Evolutionary conservation across 2,329 filamentous ascomycete genomes (phyloP), one percentile per base, ranked within the genome.

Genomic region (Sporothrix mexicana): DNA sequence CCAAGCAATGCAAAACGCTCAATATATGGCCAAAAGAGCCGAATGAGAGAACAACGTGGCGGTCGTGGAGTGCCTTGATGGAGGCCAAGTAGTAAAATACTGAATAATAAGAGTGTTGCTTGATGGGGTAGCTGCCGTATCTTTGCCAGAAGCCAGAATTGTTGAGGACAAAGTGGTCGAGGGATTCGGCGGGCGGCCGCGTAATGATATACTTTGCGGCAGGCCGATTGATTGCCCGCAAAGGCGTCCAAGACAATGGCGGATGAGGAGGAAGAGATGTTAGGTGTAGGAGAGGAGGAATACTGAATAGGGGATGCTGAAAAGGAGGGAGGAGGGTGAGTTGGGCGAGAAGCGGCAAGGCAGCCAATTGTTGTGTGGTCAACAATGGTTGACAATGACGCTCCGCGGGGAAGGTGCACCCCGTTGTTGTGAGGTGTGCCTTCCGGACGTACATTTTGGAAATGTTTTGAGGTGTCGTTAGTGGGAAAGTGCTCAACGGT

Each of bases 71-170:
- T 1, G 61, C 41, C 12, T 25, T 9, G 41, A 23, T 47, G 20
- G 12, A 47, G n/a, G 61, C 13, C 23, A 62, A 62, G 55, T 43
- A 10, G 41, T 49, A 66, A 66, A 30, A 71, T 71, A 71, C 69
- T 71, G n/a, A 55, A 66, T 12, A 71, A 55, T 64, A 71, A 64
- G 25, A 47, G 69, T 71, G 47, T 51, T 71, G 43, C 30, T 36
- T 7, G 30, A 36, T 36, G 5, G 30, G 30, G 7, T 9, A n/a
- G 8, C 41, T 23, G 12, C 17, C 47, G 25, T 7, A 17, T 17
- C 45, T 17, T 53, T 41, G 41, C 43, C n/a, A 13, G 51, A 55
- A 23, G 41, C 43, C n/a, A 13, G 51, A 55, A 23, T 17, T 17
- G 51, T 23, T 55, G 5, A 59, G n/a, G 15, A 36, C 67, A 69